Evolutionary conservation across 202 grass and related monocot species (phyloP), one percentile per base, ranked within the genome.

Genomic region (Eragrostis tef): DNA sequence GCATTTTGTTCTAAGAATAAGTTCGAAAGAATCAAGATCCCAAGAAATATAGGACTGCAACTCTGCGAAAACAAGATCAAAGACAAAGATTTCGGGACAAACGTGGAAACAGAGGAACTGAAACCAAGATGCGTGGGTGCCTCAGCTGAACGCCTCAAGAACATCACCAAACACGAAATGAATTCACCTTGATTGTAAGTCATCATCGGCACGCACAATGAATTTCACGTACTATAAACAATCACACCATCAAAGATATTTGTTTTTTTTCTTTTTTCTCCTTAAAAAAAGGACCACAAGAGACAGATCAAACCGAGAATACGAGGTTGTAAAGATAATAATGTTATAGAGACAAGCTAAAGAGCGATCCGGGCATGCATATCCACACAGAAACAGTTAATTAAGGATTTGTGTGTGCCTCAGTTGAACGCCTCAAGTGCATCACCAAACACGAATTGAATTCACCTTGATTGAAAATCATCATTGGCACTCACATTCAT

Each of bases 71-170:
- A 58, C 11, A 1, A 74, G 41, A 66, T 11, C 4, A 5, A 75
- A 25, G 9, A 13, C 6, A 1, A 60, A 60, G 53, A 61, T 45
- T 34, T 17, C 4, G 2, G 45, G 17, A n/a, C 7, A 1, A 19
- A 47, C 4, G 2, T 11, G 11, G 45, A 11, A 11, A 11, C 9
- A 45, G 66, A 24, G 41, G 11, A 15, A 26, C 3, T 3, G 15
- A 61, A 46, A 61, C 11, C 2, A 16, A 0, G 36, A 61, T 19
- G 15, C 56, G 21, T 5, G 7, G 2, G 54, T 43, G 63, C 77
- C 77, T 79, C 77, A 79, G 77, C 16, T 67, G 77, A 79, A 79
- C 77, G 63, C 77, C 63, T 67, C 63, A 79, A 67, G 77, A 56
- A 56, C 12, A 68, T 79, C 77, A 79, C 63, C 4, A 79, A 7